phyloP scores from a whole-genome alignment of 352 stramenopile species.

The Peronospora tabacina region DNA sequence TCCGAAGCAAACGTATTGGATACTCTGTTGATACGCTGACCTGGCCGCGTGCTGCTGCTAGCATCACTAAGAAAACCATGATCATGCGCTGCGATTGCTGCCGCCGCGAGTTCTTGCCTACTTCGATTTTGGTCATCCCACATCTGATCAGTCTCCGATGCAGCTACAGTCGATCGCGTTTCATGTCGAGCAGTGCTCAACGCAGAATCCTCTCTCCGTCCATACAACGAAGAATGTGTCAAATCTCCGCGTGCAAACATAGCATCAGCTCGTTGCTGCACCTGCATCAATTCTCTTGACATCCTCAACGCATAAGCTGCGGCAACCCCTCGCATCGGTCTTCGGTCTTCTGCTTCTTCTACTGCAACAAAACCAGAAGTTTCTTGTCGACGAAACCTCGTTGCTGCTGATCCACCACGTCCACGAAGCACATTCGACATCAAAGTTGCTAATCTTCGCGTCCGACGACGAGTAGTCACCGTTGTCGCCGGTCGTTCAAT shows the following conservation, averaged over 20 bases:
- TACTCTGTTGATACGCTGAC: conserved; percentile 22
- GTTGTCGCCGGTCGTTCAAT: conserved; percentile 49
- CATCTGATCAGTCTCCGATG: conserved; percentile 34
- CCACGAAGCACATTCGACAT: conserved; percentile 62
- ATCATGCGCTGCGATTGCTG: conserved; percentile 18
- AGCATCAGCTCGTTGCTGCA: conserved; percentile 54
- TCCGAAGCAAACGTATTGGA: conserved; percentile 41
- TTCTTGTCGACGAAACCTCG: conserved; percentile 16
- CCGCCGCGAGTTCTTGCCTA: conserved; percentile 35
- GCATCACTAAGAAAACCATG: conserved; percentile 5
- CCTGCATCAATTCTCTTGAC: conserved; percentile 66
- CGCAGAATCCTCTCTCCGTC: conserved; percentile 5
- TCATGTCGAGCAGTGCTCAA: conserved; percentile 9
- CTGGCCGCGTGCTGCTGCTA: conserved; percentile 2
- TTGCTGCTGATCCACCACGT: conserved; percentile 3
- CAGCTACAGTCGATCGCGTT: conserved; percentile 25
- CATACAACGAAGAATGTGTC: conserved; percentile 37
- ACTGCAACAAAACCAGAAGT: conserved; percentile 23
- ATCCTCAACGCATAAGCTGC: conserved; percentile 66
- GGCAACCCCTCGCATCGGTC: conserved; percentile 52
- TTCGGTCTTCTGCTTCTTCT: conserved; percentile 24
- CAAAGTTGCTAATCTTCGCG: conserved; percentile 54
- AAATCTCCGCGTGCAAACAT: conserved; percentile 72
- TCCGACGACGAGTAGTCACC: conserved; percentile 51
- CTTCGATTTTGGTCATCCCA: conserved; percentile 56